Evolutionary conservation across 2,329 filamentous ascomycete genomes (phyloP).

Genomic region (Aspergillus versicolor): DNA sequence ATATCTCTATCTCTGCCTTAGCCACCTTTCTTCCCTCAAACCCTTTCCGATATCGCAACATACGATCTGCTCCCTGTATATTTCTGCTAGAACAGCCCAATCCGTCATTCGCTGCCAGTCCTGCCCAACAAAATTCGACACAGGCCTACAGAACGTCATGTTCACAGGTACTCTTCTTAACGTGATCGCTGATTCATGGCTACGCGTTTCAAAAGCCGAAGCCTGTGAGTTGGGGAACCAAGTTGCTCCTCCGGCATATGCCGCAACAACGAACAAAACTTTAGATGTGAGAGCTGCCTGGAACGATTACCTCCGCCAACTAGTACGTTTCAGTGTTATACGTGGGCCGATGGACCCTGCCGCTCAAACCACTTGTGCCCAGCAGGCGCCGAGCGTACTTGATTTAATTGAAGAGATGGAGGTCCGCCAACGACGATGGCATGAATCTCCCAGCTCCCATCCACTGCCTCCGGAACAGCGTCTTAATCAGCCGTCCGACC

Average conservation of each 20-base stretch:
- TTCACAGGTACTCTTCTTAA: slow-evolving; percentile 46
- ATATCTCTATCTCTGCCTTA: slow-evolving; percentile 45
- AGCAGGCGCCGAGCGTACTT: slow-evolving; percentile 34
- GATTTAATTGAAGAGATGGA: slow-evolving; percentile 43
- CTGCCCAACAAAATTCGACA: slow-evolving; percentile 43
- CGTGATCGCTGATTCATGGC: slow-evolving; percentile 46
- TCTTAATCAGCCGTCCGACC: slow-evolving; percentile 2
- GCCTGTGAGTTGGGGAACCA: slow-evolving; percentile 37
- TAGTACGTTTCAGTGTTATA: slow-evolving; percentile 36
- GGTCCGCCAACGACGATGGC: slow-evolving; percentile 43
- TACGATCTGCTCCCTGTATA: slow-evolving; percentile 44
- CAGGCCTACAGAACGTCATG: slow-evolving; percentile 48
- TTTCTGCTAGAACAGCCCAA: slow-evolving; percentile 42
- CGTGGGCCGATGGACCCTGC: slow-evolving; percentile 29
- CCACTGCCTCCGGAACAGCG: slow-evolving; percentile 17
- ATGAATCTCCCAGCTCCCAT: slow-evolving; percentile 26
- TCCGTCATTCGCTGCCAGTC: slow-evolving; percentile 43
- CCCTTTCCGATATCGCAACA: slow-evolving; percentile 44
- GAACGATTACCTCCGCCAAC: slow-evolving; percentile 39
- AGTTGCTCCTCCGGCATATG: slow-evolving; percentile 32
- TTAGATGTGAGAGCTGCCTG: slow-evolving; percentile 30
- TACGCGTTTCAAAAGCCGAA: slow-evolving; percentile 38
- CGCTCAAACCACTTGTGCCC: slow-evolving; percentile 28
- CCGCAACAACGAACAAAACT: slow-evolving; percentile 26
- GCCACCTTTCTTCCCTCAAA: slow-evolving; percentile 41